Percentiles rank a stretch among this genome's conserved stretches.
Evolutionary conservation across 257 asterid species (phyloP).

Genomic region (Anisodus tanguticus): DNA sequence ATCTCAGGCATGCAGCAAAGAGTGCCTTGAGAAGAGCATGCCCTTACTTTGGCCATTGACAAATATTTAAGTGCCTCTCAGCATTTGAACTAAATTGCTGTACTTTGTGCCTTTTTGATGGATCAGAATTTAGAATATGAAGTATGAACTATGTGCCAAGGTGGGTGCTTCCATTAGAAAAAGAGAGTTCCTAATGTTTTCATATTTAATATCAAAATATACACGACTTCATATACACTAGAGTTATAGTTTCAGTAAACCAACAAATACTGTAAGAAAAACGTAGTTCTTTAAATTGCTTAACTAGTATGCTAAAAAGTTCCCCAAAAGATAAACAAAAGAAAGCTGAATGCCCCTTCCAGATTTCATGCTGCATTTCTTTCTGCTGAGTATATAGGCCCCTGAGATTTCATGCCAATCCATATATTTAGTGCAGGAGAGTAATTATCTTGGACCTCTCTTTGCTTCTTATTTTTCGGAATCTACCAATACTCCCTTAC

Average conservation of each 20-base stretch:
- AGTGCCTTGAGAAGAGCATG: constrained; percentile 16
- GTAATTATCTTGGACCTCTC: background rate
- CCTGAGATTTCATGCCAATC: background rate
- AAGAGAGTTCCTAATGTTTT: constrained; percentile 12
- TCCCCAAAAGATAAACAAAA: background rate
- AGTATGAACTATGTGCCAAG: constrained; percentile 18
- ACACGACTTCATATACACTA: background rate
- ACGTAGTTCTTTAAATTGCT: background rate
- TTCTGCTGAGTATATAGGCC: constrained; percentile 15
- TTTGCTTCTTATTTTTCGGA: background rate
- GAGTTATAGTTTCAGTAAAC: constrained; percentile 13
- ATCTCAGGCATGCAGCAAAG: constrained; percentile 16
- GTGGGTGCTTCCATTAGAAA: background rate
- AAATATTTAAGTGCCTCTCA: constrained; percentile 11
- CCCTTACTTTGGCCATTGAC: background rate
- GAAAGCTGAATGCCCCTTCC: background rate
- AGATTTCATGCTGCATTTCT: constrained; percentile 15
- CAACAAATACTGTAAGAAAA: constrained; percentile 18
- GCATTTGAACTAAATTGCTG: constrained; percentile 19
- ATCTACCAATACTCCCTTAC: background rate
- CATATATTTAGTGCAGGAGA: constrained; percentile 17
- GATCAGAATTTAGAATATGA: constrained; percentile 8
- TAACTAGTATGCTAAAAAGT: background rate
- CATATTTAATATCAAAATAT: background rate
- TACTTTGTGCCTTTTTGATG: background rate